Evolutionary conservation across 2,329 filamentous ascomycete genomes (phyloP), one percentile per base, ranked within the genome.

Genomic region (Claviceps monticola): DNA sequence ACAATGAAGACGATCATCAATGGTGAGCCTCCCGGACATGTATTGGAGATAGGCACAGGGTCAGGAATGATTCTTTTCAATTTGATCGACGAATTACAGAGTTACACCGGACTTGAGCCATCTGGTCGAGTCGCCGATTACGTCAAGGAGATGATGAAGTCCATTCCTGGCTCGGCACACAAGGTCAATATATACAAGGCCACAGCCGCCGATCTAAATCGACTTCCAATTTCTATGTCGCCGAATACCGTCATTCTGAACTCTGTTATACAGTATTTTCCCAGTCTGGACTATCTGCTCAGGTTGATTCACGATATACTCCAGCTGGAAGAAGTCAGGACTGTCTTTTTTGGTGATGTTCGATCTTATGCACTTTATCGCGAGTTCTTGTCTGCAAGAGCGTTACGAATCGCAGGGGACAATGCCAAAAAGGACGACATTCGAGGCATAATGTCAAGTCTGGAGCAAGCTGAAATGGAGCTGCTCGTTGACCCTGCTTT

Each of bases 1-100:
- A 63, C 62, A 0, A 60, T 65, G 1, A 14, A 48, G 1, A 53
- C 56, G 0, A 55, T 64, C 1, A n/a, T 19, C 11, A 55, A 60
- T 5, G 56, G 53, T 8, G 38, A 45, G 26, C 13, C 50, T 3
- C 29, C 16, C 6, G 26, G 7, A 6, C 39, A 43, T n/a, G 58
- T 66, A 0, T 55, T 66, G 0, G 64, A 66, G 45, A 51, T 66
- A 0, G 64, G 64, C 1, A 60, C 62, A 1, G 64, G 63, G 1
- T 52, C 58, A 0, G 64, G 64, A 0, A 66, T 64, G 63, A 60
- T 65, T 7, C 52, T 66, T 0, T 65, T 66, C 53, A 65, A 63
- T 19, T 46, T 66, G 1, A 8, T 17, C 1, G 1, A 51, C 0
- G 47, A 61, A 0, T 7, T 65, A 19, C 16, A 56, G 2, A 59